Evolutionary conservation across 768 basidiomycete genomes (phyloP), one percentile per base, ranked within the genome.

Genomic region (Mycena galopus): DNA sequence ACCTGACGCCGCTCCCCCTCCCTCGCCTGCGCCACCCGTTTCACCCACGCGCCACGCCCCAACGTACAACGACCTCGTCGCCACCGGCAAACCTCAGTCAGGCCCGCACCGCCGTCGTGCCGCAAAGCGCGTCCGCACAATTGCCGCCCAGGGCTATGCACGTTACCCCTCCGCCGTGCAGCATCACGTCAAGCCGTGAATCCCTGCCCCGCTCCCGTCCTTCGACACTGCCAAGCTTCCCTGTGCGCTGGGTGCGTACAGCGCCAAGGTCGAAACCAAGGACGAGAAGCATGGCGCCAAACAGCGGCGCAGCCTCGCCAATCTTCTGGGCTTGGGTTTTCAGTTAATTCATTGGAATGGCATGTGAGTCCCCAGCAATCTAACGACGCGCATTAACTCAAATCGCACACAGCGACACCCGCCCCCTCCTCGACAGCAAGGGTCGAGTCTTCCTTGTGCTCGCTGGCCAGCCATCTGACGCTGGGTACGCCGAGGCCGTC

Each of bases 391-490:
- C n/a, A n/a, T n/a, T n/a, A n/a, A n/a, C 17, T n/a, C n/a, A 12
- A 37, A 10, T 2, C 56, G 39, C 21, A 44, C 27, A 12, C 23
- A 67, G 65, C 11, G 17, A 12, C 1, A 4, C 65, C 0, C 65
- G 33, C 3, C 65, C 65, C 2, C 2, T 67, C 32, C n/a, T 67
- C 25, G 65, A 67, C 27, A 12, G 0, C 25, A 16, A n/a, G 5
- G 65, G 65, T 1, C 42, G 65, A 21, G 25, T 67, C 21, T 14
- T 67, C 37, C 25, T 25, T 1, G 65, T 67, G 11, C 56, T 67
- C 9, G 65, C 39, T 1, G 37, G 56, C 10, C 65, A 58, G 35
- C 65, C 65, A 2, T 2, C 3, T 1, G 17, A 25, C 29, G n/a
- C 29, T 1, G 11, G 2, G 2, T 67, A 67, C 25, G 4, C 19